A percentile compares a stretch with the other conserved stretches of the same genome.
phyloP scores from a whole-genome alignment of 768 basidiomycete species.

The Kwoniella dejecticola region DNA sequence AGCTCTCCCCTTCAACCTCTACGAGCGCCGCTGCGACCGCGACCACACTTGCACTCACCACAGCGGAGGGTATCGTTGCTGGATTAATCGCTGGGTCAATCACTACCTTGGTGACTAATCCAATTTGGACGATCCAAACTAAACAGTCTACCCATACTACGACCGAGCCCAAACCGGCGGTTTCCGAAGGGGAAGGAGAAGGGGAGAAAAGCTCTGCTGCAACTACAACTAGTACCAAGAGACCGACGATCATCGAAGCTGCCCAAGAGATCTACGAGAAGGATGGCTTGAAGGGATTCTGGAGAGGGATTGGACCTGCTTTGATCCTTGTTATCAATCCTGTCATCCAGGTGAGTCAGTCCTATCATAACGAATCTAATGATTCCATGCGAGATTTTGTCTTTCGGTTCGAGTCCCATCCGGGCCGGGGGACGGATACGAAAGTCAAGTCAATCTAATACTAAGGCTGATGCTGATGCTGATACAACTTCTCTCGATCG shows the following conservation, averaged over 20 bases:
- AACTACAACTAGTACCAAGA: slow-evolving; percentile 33
- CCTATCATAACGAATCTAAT: too few relatives aligned
- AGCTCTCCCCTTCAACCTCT: too few relatives aligned
- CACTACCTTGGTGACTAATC: slow-evolving; percentile 86
- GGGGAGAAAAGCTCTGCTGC: too few relatives aligned
- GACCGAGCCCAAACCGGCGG: too few relatives aligned
- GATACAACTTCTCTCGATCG: too few relatives aligned
- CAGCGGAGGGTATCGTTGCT: slow-evolving; percentile 84
- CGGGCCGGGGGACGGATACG: too few relatives aligned
- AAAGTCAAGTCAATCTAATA: too few relatives aligned
- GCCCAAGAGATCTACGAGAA: slow-evolving; percentile 69
- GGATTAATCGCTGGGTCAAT: slow-evolving; percentile 86
- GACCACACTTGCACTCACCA: slow-evolving; percentile 64
- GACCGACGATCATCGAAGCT: slow-evolving; percentile 68
- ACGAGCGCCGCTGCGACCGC: too few relatives aligned
- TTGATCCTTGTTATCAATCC: slow-evolving; percentile 91
- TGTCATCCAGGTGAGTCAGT: slow-evolving; percentile 63
- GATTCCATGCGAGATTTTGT: too few relatives aligned
- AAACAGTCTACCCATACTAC: slow-evolving; percentile 65
- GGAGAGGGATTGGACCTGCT: slow-evolving; percentile 92
- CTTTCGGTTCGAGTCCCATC: too few relatives aligned
- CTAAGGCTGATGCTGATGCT: too few relatives aligned
- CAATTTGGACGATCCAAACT: slow-evolving; percentile 96
- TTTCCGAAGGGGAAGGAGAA: too few relatives aligned
- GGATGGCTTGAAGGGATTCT: slow-evolving; percentile 79